Evolutionary conservation across 2,329 filamentous ascomycete genomes (phyloP).

Genomic region (Botrytis fabae): DNA sequence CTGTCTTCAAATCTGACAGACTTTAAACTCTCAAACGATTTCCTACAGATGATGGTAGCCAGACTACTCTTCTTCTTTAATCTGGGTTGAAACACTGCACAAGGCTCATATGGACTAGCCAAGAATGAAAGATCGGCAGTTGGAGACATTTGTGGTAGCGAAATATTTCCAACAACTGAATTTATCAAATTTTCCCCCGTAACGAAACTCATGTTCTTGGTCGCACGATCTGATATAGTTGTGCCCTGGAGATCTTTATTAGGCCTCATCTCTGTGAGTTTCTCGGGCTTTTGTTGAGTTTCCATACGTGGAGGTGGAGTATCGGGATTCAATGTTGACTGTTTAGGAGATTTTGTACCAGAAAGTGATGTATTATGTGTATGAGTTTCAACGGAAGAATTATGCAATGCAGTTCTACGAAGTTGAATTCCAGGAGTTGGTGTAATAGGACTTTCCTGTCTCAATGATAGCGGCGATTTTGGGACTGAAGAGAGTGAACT

Average conservation of each 20-base stretch:
- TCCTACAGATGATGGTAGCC: neutral
- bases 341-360: neutral
- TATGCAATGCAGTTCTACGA: neutral
- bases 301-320: neutral
- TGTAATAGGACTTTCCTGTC: conserved; percentile 5
- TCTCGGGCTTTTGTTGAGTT: neutral
- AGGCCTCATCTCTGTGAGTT: neutral
- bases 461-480: neutral
- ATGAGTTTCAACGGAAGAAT: neutral
- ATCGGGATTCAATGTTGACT: neutral
- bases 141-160: neutral
- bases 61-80: conserved; percentile 7
- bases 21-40: conserved; percentile 13
- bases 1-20: conserved; percentile 10
- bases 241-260: neutral
- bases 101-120: conserved; percentile 13
- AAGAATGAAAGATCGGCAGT: conserved; percentile 17
- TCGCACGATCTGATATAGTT: neutral
- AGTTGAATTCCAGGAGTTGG: neutral
- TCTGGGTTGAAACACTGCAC: neutral
- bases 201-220: neutral
- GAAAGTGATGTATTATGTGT: neutral
- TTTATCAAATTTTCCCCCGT: too few relatives aligned
- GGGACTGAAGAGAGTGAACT: neutral
- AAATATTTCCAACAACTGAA: neutral